These are phyloP conservation scores for Amanita molliuscula DNA, from an alignment of 768 basidiomycete species.

Conservation along the genomic window DNA sequence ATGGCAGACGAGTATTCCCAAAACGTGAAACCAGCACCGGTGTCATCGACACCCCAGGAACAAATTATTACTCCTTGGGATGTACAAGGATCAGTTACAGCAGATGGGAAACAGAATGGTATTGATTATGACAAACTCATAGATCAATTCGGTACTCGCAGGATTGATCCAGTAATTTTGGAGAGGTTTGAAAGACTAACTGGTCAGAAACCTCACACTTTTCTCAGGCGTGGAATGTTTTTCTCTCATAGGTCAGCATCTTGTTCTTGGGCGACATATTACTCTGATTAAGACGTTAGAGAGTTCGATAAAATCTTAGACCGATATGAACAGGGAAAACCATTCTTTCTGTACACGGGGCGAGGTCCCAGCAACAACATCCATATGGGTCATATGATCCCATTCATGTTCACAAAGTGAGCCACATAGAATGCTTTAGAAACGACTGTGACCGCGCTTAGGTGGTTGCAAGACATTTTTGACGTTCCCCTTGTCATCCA, in stretches of 20 bases:
- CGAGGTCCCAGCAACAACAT: slow-evolving; percentile 95
- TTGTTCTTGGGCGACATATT: background rate
- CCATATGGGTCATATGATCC: slow-evolving; percentile 97
- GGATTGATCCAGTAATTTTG: slow-evolving; percentile 66
- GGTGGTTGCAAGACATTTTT: slow-evolving; percentile 97
- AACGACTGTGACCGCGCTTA: slow-evolving; percentile 18
- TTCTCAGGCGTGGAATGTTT: slow-evolving; percentile 89
- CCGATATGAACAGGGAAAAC: slow-evolving; percentile 93
- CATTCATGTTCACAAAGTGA: slow-evolving; percentile 94
- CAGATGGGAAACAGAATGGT: slow-evolving; percentile 81
- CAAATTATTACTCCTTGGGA: slow-evolving; percentile 98
- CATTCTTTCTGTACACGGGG: slow-evolving; percentile 97
- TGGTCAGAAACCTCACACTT: slow-evolving; percentile 77
- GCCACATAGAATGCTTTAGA: slow-evolving; percentile 14
- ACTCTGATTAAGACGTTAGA: slow-evolving; percentile 27
- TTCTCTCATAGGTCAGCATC: slow-evolving; percentile 85
- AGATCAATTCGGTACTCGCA: slow-evolving; percentile 85
- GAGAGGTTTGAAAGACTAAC: slow-evolving; percentile 88
- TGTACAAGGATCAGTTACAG: slow-evolving; percentile 82
- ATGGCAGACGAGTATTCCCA: background rate
- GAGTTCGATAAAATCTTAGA: slow-evolving; percentile 92
- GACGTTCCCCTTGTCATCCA: slow-evolving; percentile 92
- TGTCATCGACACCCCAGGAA: slow-evolving; percentile 18
- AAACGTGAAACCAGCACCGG: slow-evolving; percentile 3
- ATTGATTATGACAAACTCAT: slow-evolving; percentile 98